Base-by-base conservation (phyloP, 371 early-diverging fungal genomes). In the Parasitella parasitica region DNA sequence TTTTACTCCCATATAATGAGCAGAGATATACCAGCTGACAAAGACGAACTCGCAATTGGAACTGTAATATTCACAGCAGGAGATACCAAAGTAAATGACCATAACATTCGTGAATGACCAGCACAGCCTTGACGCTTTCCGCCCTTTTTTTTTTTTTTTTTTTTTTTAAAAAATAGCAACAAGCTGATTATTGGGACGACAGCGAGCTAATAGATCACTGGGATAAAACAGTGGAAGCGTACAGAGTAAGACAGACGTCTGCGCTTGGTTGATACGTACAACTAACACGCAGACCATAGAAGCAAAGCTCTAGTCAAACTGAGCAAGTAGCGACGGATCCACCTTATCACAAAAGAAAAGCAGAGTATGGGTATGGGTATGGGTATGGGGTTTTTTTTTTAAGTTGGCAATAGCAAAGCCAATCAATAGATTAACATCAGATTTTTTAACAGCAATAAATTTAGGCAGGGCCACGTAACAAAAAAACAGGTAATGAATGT, bases 121-220 rank as follows among this genome's bases (percentile, higher is more conserved):
- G n/a, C n/a, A n/a, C n/a, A n/a, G n/a, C n/a, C n/a, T n/a, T n/a
- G n/a, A n/a, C n/a, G n/a, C n/a, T n/a, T n/a, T n/a, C n/a, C n/a
- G n/a, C n/a, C 2, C 43, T 22, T 43, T 5, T 8, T 20, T 41
- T 32, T 27, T 9, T 20, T 34, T n/a, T n/a, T n/a, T n/a, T n/a
- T n/a, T n/a, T n/a, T n/a, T n/a, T n/a, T n/a, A n/a, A n/a, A n/a
- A n/a, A n/a, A n/a, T n/a, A 24, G 26, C 56, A 70, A 66, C 27
- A 61, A 50, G 38, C 51, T 3, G 63, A 66, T 50, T 46, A 50
- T 13, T 70, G 71, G 71, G 71, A 70, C 48, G 71, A 70, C 34
- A 51, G 66, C 2, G 71, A 70, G 22, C 37, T 70, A 18, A 70
- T 70, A 52, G 71, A 62, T 4, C 71, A 70, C 28, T 70, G 71